Evolutionary conservation across 371 early-diverging fungal species (phyloP).

Genomic region (Paraphysoderma sedebokerense): DNA sequence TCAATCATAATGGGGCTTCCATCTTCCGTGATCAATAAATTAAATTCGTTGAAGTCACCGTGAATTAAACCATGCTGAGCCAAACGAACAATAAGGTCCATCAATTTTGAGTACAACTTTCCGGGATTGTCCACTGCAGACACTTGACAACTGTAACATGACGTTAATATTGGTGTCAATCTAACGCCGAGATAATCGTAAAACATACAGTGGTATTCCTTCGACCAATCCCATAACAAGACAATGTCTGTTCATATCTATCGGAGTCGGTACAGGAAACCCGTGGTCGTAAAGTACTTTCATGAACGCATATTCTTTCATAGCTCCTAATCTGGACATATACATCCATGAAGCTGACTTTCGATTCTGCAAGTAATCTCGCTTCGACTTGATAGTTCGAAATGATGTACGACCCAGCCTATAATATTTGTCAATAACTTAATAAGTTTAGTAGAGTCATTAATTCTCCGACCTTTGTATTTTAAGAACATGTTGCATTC

Average conservation of each 20-base stretch:
- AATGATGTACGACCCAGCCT: constrained; percentile 95
- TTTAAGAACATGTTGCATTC: constrained; percentile 71
- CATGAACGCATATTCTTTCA: constrained; percentile 96
- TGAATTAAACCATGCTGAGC: constrained; percentile 96
- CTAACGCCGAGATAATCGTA: neutral
- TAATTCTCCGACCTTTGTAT: constrained; percentile 51
- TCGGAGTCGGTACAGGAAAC: constrained; percentile 89
- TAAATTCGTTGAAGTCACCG: constrained; percentile 99
- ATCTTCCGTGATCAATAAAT: constrained; percentile 78
- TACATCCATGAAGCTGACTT: constrained; percentile 95
- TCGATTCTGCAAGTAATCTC: constrained; percentile 87
- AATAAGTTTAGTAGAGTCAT: neutral
- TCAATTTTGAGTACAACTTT: constrained; percentile 77
- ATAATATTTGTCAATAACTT: constrained; percentile 8
- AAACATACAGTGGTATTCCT: constrained; percentile 67
- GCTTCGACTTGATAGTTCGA: constrained; percentile 91
- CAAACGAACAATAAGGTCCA: constrained; percentile 87
- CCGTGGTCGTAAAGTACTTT: constrained; percentile 74
- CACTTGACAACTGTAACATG: constrained; percentile 49
- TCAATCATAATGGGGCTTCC: constrained; percentile 87
- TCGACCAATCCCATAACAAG: constrained; percentile 95
- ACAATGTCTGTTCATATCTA: constrained; percentile 91
- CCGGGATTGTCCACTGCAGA: constrained; percentile 70
- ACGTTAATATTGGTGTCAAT: neutral
- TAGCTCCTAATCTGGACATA: constrained; percentile 88